Base-by-base conservation (phyloP, 2,329 filamentous ascomycete genomes). In the Dendryphion nanum region DNA sequence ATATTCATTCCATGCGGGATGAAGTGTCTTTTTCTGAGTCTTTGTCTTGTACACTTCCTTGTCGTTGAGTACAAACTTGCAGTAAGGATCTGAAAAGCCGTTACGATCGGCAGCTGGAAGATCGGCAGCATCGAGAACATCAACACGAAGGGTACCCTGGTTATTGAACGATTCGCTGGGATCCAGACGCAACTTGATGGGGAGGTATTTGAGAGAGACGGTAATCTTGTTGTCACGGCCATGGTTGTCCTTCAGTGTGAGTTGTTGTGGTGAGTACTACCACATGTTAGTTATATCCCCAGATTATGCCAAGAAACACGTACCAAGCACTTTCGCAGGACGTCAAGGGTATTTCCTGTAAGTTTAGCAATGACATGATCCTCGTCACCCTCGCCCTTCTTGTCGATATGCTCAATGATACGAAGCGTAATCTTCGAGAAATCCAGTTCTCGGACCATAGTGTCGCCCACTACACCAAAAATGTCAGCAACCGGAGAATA, bases 161-260 rank as follows among this genome's bases (percentile, higher is more conserved):
- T 98, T 98, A 79, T 96, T 97, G 75, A 98, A 95, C 59, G 89
- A 96, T 69, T 98, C 93, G 55, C 83, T 89, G 0, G 93, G 86
- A 57, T 98, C 89, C 33, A 98, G 84, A 40, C 82, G 75, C 93
- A 98, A 98, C 71, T 87, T 82, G 44, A 97, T 83, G 0, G 93
- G 93, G 17, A 98, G 82, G 63, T 95, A 98, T 67, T 95, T 95
- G 58, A 96, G 78, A 70, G 86, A 94, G 60, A 98, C 86, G 51
- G 85, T 94, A 61, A 98, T 77, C 59, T 82, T 90, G 71, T 81
- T 89, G 18, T 83, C 68, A 41, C 78, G 77, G 35, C 89, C 90
- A 29, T 91, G 79, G 14, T 86, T 82, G 44, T 87, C 85, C 64
- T 83, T 89, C 42, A 98, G 74, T 38, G 81, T 82, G 38, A 98